These are phyloP conservation scores for Acaromyces ingoldii DNA, from an alignment of 1,284 basidiomycete species.

Conservation along the genomic window DNA sequence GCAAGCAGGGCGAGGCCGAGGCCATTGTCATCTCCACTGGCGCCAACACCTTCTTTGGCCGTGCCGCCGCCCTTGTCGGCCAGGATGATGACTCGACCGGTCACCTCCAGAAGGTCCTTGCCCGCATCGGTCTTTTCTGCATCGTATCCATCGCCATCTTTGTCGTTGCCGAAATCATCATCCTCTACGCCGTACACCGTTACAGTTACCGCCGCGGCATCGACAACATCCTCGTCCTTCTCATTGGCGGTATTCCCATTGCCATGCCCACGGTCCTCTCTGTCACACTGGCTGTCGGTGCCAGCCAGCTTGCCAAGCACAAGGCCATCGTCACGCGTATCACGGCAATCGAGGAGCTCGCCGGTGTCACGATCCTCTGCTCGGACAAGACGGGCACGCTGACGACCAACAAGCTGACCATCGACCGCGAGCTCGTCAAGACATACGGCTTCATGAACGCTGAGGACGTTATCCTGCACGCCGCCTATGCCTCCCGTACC, in stretches of 20 bases:
- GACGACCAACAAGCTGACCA: slow-evolving; percentile 98
- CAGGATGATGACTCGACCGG: slow-evolving; percentile 90
- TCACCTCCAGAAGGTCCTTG: slow-evolving; percentile 69
- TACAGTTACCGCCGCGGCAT: slow-evolving; percentile 78
- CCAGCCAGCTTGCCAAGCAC: slow-evolving; percentile 37
- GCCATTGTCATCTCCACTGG: slow-evolving; percentile 38
- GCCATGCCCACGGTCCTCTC: slow-evolving; percentile 53
- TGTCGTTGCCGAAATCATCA: slow-evolving; percentile 47
- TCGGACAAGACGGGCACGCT: slow-evolving; percentile 57
- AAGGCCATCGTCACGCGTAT: slow-evolving; percentile 41
- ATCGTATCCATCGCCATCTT: slow-evolving; percentile 60
- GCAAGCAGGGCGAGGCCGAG: slow-evolving; percentile 22
- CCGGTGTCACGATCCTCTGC: slow-evolving; percentile 38
- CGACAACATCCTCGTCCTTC: slow-evolving; percentile 69
- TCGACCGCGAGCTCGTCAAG: slow-evolving; percentile 85
- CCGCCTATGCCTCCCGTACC: slow-evolving; percentile 91
- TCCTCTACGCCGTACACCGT: slow-evolving; percentile 55
- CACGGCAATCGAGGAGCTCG: slow-evolving; percentile 40
- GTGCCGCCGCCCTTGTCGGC: slow-evolving; percentile 56
- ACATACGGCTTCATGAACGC: slow-evolving; percentile 83
- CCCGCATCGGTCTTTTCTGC: slow-evolving; percentile 59
- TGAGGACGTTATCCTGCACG: slow-evolving; percentile 85
- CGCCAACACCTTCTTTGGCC: slow-evolving; percentile 51
- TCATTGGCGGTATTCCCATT: slow-evolving; percentile 47
- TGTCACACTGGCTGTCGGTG: slow-evolving; percentile 42